phyloP scores from a whole-genome alignment of 192 early-diverging fungal species.

The Mortierella claussenii region DNA sequence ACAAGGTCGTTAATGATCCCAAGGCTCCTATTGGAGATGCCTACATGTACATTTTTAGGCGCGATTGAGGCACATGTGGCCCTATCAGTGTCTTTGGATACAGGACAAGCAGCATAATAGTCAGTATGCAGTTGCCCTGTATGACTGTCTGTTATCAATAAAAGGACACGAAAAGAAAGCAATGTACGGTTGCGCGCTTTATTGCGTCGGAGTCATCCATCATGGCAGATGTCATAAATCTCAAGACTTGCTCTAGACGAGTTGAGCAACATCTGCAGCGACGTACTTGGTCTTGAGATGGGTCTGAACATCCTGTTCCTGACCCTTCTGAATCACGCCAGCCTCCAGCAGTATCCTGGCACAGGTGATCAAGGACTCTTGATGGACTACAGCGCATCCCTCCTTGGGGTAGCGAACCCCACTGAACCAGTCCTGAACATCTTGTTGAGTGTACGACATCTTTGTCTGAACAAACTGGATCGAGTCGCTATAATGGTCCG shows the following conservation, averaged over 20 bases:
- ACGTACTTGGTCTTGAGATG: constrained; percentile 29
- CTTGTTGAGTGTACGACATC: constrained; percentile 62
- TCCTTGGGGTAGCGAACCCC: constrained; percentile 63
- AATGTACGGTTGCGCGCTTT: neutral
- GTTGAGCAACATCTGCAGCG: constrained; percentile 13
- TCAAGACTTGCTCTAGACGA: constrained; percentile 19
- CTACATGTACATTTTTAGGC: constrained; percentile 78
- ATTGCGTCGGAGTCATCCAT: too few species aligned
- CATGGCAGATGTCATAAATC: too few species aligned
- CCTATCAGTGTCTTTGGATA: too few species aligned
- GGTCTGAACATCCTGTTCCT: constrained; percentile 28
- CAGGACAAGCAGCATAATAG: too few species aligned
- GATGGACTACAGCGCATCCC: constrained; percentile 54
- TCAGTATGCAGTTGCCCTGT: too few species aligned
- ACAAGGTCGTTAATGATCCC: constrained; percentile 86
- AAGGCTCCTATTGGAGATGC: constrained; percentile 71
- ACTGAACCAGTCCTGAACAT: constrained; percentile 76
- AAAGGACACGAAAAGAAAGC: neutral
- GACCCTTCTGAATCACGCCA: constrained; percentile 57
- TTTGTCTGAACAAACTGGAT: constrained; percentile 58
- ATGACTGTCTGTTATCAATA: too few species aligned
- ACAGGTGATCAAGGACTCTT: constrained; percentile 58
- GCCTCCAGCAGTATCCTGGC: constrained; percentile 64
- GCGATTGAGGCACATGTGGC: constrained; percentile 35
- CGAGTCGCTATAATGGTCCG: constrained; percentile 56